Evolutionary conservation across 2,329 filamentous ascomycete genomes (phyloP), one percentile per base, ranked within the genome.

Genomic region (Fusarium subglutinans): DNA sequence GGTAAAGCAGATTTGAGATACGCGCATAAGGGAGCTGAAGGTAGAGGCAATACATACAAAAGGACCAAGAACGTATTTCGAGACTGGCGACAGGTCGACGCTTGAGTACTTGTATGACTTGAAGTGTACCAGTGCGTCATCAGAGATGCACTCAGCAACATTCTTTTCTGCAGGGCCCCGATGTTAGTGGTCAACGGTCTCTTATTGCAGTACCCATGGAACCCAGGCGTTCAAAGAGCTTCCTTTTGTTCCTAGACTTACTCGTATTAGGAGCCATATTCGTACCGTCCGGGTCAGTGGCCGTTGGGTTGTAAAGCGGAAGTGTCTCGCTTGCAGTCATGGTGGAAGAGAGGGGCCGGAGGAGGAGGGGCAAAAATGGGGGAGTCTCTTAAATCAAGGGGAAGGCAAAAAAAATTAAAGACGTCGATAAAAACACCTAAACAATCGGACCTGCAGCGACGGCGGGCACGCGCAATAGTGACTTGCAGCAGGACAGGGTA

Each of bases 31-130:
- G 63, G 30, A 69, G 68, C 28, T 43, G 22, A 26, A 50, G 51
- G 26, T 18, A 53, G 33, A 45, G 30, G 41, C 54, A 50, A 33
- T 53, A 85, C 92, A 82, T 93, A 98, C 96, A 86, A 98, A 99
- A 81, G 97, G 96, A 77, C 92, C 93, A 57, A 99, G 89, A 81
- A 99, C 94, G 84, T 98, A 97, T 83, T 95, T 90, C 65, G 96
- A 98, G 68, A 98, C 90, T 72, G 93, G 92, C 57, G 95, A 98
- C 84, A 98, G 96, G 87, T 99, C 96, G 83, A 99, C 95, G 79
- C 93, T 94, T 78, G 95, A 97, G 84, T 99, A 99, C 82, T 98
- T 97, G 91, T 99, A 99, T 69, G 92, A 92, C 84, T 95, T 96
- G 78, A 99, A 91, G 82, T 98, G 95, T 69, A 93, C 88, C 77